Evolutionary conservation across 2,329 filamentous ascomycete genomes (phyloP).

Genomic region (Stagonosporopsis tanaceti): DNA sequence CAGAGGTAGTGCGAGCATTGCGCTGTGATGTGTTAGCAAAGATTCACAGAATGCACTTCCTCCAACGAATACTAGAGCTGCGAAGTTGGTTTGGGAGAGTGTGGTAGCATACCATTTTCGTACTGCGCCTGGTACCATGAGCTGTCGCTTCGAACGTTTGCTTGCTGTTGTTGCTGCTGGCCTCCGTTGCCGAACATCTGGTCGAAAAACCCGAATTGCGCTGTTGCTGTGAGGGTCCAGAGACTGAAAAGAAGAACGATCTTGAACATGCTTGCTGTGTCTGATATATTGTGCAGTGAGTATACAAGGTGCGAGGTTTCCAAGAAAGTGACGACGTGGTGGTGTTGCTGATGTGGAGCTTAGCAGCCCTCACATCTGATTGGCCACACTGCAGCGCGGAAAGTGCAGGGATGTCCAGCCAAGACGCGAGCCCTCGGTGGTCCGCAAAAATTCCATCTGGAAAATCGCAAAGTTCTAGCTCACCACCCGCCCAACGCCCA

Average conservation of each 20-base stretch:
- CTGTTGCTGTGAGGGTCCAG: constrained; percentile 69
- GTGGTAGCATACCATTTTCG: constrained; percentile 63
- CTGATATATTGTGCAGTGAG: not conserved
- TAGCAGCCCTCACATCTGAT: constrained; percentile 1
- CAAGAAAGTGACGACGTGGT: constrained; percentile 5
- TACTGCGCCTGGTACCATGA: constrained; percentile 78
- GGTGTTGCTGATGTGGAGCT: constrained; percentile 32
- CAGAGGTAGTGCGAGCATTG: constrained; percentile 93
- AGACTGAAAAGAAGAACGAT: constrained; percentile 52
- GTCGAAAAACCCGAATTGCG: constrained; percentile 97
- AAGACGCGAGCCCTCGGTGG: constrained; percentile 22
- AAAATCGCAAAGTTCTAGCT: constrained; percentile 22
- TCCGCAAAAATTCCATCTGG: constrained; percentile 34
- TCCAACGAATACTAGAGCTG: not conserved
- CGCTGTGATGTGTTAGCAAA: constrained; percentile 58
- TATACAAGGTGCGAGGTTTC: not conserved
- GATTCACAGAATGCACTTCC: not conserved
- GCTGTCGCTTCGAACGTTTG: constrained; percentile 87
- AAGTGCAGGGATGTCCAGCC: constrained; percentile 4
- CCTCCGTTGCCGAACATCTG: constrained; percentile 85
- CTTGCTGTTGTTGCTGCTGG: constrained; percentile 66
- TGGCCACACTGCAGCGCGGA: not conserved
- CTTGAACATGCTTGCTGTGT: constrained; percentile 16
- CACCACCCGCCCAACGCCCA: not conserved
- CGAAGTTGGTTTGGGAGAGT: not conserved